phyloP scores from a whole-genome alignment of 1,284 basidiomycete genomes.

The Ceraceosorus guamensis region DNA sequence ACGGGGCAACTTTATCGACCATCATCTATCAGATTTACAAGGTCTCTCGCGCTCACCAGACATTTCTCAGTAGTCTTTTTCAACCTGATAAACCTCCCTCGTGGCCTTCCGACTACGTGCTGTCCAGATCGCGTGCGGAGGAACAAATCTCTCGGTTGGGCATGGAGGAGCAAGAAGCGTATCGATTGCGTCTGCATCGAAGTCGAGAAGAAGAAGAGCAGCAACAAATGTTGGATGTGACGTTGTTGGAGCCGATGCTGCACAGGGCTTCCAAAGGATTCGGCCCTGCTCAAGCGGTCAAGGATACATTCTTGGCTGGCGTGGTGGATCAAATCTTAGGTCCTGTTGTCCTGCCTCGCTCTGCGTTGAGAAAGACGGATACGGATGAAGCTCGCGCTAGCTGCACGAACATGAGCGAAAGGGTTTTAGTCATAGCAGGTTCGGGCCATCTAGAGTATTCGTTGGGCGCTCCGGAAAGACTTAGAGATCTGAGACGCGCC shows the following conservation, averaged over 20 bases:
- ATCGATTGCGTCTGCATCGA: no score
- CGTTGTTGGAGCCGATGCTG: no score
- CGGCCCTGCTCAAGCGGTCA: slow-evolving; percentile 30
- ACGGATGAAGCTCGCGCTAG: neutral
- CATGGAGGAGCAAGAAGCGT: neutral
- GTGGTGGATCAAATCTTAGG: slow-evolving; percentile 21
- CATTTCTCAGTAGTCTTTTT: slow-evolving; percentile 29
- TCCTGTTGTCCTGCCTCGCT: neutral
- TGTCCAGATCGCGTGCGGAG: neutral
- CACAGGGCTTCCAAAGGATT: slow-evolving; percentile 18
- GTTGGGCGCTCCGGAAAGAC: slow-evolving; percentile 27
- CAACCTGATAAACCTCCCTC: slow-evolving; percentile 23
- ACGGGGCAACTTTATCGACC: neutral
- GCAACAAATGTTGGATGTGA: slow-evolving; percentile 3
- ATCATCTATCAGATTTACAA: slow-evolving; percentile 11
- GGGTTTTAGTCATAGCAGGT: slow-evolving; percentile 23
- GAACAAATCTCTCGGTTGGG: neutral
- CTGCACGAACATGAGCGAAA: slow-evolving; percentile 8
- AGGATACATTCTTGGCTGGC: slow-evolving; percentile 33
- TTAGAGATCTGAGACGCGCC: neutral
- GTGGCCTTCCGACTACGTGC: slow-evolving; percentile 16
- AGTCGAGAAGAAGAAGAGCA: neutral
- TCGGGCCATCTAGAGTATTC: slow-evolving; percentile 31
- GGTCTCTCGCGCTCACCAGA: slow-evolving; percentile 24
- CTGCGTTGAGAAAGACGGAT: neutral